Evolutionary conservation across 73 alveolate species (phyloP).

Genomic region (Paramecium sexaurelia): DNA sequence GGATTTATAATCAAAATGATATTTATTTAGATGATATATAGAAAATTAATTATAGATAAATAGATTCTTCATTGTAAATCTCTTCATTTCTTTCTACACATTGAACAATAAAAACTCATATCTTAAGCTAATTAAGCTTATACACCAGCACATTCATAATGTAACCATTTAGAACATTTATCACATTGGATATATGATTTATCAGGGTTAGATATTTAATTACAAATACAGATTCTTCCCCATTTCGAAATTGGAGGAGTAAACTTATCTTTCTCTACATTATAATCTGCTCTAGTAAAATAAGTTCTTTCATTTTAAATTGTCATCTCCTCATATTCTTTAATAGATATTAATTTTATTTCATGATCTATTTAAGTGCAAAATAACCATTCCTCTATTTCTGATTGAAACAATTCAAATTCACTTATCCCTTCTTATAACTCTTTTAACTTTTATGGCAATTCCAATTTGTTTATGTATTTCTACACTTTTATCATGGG

Average conservation of each 20-base stretch:
- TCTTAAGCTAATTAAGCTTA: constrained; percentile 1
- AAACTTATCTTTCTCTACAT: constrained; percentile 13
- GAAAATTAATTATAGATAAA: neutral
- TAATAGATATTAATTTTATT: neutral
- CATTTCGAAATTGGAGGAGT: neutral
- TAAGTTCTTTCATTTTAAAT: constrained; percentile 28
- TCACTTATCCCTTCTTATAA: constrained; percentile 45
- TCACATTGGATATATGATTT: constrained; percentile 21
- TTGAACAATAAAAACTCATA: neutral
- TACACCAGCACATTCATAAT: constrained; percentile 43
- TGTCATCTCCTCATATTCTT: constrained; percentile 19
- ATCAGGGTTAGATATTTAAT: constrained; percentile 31
- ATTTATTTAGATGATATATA: neutral
- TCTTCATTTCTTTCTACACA: constrained; percentile 9
- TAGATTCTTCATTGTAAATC: neutral
- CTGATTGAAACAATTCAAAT: constrained; percentile 25
- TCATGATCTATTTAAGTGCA: constrained; percentile 38
- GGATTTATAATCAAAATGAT: neutral
- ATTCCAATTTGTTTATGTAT: neutral
- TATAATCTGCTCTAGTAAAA: constrained; percentile 16
- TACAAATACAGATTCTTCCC: constrained; percentile 14
- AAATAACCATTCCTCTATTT: neutral
- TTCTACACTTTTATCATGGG: constrained; percentile 15
- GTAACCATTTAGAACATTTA: constrained; percentile 46
- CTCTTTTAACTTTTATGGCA: neutral